Conservation (phyloP, 805 yeast species). For the Starmera pachycereana region DNA sequence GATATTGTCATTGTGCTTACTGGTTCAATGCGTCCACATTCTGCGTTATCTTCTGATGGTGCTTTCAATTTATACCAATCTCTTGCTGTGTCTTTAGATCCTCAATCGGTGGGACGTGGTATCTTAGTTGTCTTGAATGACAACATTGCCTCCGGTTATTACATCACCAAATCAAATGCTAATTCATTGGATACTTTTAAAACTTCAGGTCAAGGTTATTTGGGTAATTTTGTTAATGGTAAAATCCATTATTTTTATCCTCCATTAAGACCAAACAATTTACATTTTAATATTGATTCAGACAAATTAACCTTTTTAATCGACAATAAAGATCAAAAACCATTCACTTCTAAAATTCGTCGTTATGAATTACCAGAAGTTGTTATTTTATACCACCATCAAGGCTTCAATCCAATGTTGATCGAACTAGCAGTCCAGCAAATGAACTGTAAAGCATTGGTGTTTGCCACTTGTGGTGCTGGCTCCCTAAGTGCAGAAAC, state of each 20-base stretch:
- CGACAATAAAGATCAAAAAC: conserved; percentile 13
- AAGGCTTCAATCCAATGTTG: conserved; percentile 41
- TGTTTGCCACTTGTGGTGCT: conserved; percentile 64
- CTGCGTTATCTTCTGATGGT: conserved; percentile 62
- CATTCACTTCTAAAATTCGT: conserved; percentile 15
- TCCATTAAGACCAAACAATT: conserved; percentile 40
- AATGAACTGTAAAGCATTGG: conserved; percentile 40
- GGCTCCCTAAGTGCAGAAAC: conserved; percentile 49
- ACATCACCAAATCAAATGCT: conserved; percentile 61
- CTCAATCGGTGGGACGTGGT: conserved; percentile 44
- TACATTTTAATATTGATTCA: conserved; percentile 28
- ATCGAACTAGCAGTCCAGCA: conserved; percentile 36
- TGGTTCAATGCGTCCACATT: conserved; percentile 69
- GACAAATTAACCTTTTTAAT: conserved; percentile 6
- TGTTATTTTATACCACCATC: conserved; percentile 51
- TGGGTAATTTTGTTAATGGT: conserved; percentile 61
- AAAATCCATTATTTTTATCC: conserved; percentile 58
- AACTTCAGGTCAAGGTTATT: conserved; percentile 56
- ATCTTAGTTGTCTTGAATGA: conserved; percentile 58
- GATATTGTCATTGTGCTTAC: conserved; percentile 54
- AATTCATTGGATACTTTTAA: conserved; percentile 63
- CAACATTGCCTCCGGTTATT: conserved; percentile 59
- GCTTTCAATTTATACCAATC: conserved; percentile 67
- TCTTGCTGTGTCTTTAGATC: conserved; percentile 47
- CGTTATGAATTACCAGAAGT: conserved; percentile 30